Evolutionary conservation across 176 grass and related monocot genomes (phyloP), one percentile per base, ranked within the genome.

Genomic region (Puccinellia tenuiflora): DNA sequence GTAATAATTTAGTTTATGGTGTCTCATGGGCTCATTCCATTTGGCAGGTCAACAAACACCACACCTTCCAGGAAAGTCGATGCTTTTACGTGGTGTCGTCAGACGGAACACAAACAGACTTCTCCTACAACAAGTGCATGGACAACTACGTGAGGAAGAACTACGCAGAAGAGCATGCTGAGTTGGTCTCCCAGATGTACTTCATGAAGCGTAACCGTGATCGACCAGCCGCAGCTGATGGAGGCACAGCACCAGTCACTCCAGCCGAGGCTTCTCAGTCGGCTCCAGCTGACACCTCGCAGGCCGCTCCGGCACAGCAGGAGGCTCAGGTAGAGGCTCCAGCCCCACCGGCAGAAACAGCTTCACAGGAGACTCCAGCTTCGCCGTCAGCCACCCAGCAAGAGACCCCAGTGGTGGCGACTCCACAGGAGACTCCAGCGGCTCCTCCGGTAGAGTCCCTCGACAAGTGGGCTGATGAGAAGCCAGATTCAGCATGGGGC

Each of bases 71-170:
- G 81, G 88, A 82, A 7, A 88, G 83, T 22, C 75, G 92, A 28
- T 97, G 94, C 65, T 85, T 97, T 31, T 97, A 68, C 29, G 90
- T 88, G 28, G 89, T 97, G n/a, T 94, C 88, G 7, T 82, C 76
- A 16, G 94, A 97, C 80, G 92, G 94, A 7, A 69, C 94, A 6
- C 48, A 75, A 2, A 25, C 75, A 9, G 94, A 97, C 55, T 97
- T 97, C 86, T 97, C 94, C 21, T 97, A 94, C 71, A 51, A 61
- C 4, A 97, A 97, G 85, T 97, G 94, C 92, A 53, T 97, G 80
- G 80, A 86, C n/a, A 94, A 90, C 53, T 92, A 85, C 54, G 86
- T 94, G 14, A 90, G 91, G 92, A 83, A 82, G 67, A 91, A 25
- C 73, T 88, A 81, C 54, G 46, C 73, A 0, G 95, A 91, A 0